Base-by-base conservation (phyloP, 768 basidiomycete species). In the Phaeotremella fagi region DNA sequence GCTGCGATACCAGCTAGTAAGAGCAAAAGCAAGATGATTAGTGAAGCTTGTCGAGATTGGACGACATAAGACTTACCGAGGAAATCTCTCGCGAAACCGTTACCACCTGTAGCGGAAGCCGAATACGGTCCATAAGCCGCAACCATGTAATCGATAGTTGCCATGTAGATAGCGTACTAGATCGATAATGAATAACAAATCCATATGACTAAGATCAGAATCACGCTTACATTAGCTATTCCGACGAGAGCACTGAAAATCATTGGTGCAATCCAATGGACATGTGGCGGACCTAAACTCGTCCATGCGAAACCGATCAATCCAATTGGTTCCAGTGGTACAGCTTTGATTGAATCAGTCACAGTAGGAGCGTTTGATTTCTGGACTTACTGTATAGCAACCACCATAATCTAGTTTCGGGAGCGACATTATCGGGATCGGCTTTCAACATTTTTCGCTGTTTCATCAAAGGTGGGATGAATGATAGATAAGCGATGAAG, bases 211-310 rank as follows among this genome's bases (percentile, higher is more conserved):
- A n/a, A n/a, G n/a, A n/a, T n/a, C n/a, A n/a, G n/a, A n/a, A n/a
- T n/a, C n/a, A n/a, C n/a, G 36, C 45, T 9, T 15, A 48, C 45
- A 45, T 64, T 63, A 54, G 66, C 60, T 18, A 63, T 63, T 38
- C 63, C 68, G 36, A 72, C 61, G 22, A 71, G 36, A 11, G 64
- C 63, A 3, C 57, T 56, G 64, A 52, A 71, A 52, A 37, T 57
- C 69, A 87, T 81, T 12, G 85, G 82, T 2, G 83, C 82, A 52
- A 84, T 80, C 82, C 82, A 86, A 63, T 81, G 85, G 0, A 83
- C 64, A 5, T 16, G 62, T 79, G 63, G 59, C 1, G 61, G 48
- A 26, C 64, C 64, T 14, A 41, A 20, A 22, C 38, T 41, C 20
- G 64, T 70, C 48, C 65, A 66, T 1, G 68, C 68, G 54, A 70